Base-by-base conservation (phyloP, 2,329 filamentous ascomycete genomes). In the Aspergillus sp. region DNA sequence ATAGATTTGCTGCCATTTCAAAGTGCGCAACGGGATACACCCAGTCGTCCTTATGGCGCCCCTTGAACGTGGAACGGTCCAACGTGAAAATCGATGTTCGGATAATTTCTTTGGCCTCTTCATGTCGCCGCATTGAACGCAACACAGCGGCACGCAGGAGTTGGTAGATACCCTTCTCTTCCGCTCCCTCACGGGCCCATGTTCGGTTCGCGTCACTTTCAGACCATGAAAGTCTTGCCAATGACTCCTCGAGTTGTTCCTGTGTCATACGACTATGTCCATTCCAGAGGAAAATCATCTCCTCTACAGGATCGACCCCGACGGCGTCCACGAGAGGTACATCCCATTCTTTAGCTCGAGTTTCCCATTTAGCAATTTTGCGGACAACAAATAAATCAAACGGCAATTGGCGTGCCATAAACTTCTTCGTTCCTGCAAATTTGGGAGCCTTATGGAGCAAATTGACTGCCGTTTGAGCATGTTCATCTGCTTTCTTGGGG, bases 201-300 rank as follows among this genome's bases (percentile, higher is more conserved):
- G 71, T 69, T 41, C 76, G 73, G 56, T 82, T 81, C 34, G 71
- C 73, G 65, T 91, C 86, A 57, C 88, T 86, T 36, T 80, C 80
- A 48, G 85, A 87, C 76, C 91, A 96, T 0, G 80, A 78, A 11
- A 96, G 75, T n/a, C 83, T 82, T 1, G 71, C 74, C 38, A 91
- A 71, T 0, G 86, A 90, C 42, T 80, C 76, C 48, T 88, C 78
- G 13, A 96, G 78, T 58, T 93, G 84, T 0, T 77, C 76, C 1
- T 76, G 66, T 2, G 83, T 79, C 90, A 96, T 96, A 54, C 91
- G 86, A 74, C 90, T 93, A 65, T 85, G 86, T 0, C 93, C 93
- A 68, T 91, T 93, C 93, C 93, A 98, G 66, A 98, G 86, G 72
- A 93, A 96, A 12, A 89, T 87, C 89, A 98, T 96, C 77, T 98